Percentiles rank a stretch among this genome's conserved stretches.
Evolutionary conservation across 2,329 filamentous ascomycete genomes (phyloP).

Genomic region (Diaporthe caulivora): DNA sequence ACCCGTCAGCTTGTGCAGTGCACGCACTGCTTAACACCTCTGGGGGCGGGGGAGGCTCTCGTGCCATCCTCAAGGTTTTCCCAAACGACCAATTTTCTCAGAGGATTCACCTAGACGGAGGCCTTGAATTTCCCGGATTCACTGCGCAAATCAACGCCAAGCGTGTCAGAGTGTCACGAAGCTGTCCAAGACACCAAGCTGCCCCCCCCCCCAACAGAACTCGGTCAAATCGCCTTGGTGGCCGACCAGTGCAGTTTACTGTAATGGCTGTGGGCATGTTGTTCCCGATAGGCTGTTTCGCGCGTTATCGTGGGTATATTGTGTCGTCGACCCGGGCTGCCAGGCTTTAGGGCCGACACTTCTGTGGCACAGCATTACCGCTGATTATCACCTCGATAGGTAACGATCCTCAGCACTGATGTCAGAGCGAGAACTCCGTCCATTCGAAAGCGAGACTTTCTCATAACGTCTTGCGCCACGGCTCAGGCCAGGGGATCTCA

Average conservation of each 20-base stretch:
- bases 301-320: constrained; percentile 26
- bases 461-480: constrained; percentile 3
- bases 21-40: background rate
- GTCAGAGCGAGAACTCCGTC: constrained; percentile 17
- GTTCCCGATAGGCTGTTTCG: constrained; percentile 14
- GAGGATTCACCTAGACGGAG: too few relatives aligned
- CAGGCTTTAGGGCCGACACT: background rate
- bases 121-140: constrained; percentile 1
- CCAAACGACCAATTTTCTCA: background rate
- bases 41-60: background rate
- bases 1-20: constrained; percentile 9
- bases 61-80: background rate
- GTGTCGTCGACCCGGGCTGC: constrained; percentile 11
- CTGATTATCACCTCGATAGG: constrained; percentile 1
- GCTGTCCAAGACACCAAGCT: background rate
- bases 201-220: background rate
- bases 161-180: background rate
- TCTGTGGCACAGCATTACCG: constrained; percentile 2
- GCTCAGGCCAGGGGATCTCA: constrained; percentile 16
- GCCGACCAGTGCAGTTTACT: background rate
- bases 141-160: background rate
- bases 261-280: background rate
- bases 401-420: constrained; percentile 27
- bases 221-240: background rate
- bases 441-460: constrained; percentile 2